phyloP scores from a whole-genome alignment of 2,329 filamentous ascomycete genomes.

The Diaporthe sp. region DNA sequence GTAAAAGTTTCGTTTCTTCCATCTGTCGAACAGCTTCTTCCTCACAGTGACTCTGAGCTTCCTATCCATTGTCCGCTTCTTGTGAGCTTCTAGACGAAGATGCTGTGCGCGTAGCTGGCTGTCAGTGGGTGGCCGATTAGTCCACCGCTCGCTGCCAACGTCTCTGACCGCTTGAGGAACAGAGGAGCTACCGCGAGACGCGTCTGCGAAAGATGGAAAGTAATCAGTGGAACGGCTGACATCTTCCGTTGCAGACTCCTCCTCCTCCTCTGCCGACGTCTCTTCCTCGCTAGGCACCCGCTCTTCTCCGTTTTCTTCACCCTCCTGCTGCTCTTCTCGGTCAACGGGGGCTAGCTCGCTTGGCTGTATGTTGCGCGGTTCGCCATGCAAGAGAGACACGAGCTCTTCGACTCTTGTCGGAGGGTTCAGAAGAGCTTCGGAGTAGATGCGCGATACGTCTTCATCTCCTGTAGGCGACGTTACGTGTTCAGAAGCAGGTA shows the following conservation, averaged over 20 bases:
- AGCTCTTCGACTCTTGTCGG: conserved; percentile 59
- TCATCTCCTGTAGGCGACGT: conserved; percentile 35
- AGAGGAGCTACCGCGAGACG: conserved; percentile 20
- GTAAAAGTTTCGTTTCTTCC: conserved; percentile 84
- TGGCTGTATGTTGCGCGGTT: conserved; percentile 42
- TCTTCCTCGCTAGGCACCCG: conserved; percentile 36
- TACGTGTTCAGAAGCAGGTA: conserved; percentile 39
- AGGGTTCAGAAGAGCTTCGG: conserved; percentile 59
- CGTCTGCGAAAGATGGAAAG: conserved; percentile 10
- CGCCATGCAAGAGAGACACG: conserved; percentile 53
- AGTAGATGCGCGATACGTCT: conserved; percentile 48
- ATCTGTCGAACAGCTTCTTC: conserved; percentile 75
- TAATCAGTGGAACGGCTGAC: conserved; percentile 29
- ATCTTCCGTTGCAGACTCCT: conserved; percentile 37
- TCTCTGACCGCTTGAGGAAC: conserved; percentile 26
- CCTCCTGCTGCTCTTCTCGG: conserved; percentile 35
- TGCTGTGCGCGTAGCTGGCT: conserved; percentile 55
- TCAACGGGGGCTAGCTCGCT: conserved; percentile 26
- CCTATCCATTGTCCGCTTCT: conserved; percentile 53
- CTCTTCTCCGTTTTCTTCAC: conserved; percentile 31
- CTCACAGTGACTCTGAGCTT: conserved; percentile 57
- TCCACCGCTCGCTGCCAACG: conserved; percentile 46
- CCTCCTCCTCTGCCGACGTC: conserved; percentile 40
- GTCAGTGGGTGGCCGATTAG: conserved; percentile 52
- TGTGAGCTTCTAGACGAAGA: conserved; percentile 50